Evolutionary conservation across 192 early-diverging fungal genomes (phyloP), one percentile per base, ranked within the genome.

Genomic region (Entophlyctis helioformis): DNA sequence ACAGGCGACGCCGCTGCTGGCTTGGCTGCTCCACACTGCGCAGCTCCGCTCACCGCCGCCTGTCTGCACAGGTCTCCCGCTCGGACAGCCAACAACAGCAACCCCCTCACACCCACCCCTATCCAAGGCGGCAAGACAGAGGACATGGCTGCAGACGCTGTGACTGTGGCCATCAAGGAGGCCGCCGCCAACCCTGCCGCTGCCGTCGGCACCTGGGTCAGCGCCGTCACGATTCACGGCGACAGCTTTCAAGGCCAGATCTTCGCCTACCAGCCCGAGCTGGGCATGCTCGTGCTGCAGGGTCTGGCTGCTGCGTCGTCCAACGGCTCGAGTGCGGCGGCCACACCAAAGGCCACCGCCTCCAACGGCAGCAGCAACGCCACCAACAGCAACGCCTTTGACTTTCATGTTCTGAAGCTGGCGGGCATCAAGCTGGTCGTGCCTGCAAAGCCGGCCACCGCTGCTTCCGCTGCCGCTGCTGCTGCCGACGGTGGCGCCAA

Each of bases 361-460:
- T 10, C 39, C 10, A 38, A 46, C 11, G 34, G 23, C 9, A 48
- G 25, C 22, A 39, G 47, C 36, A 33, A 22, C 35, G 3, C 9
- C 10, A 40, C 23, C 40, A 18, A 23, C 16, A 26, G 20, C 36
- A 12, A 23, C 36, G 1, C 12, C 10, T 51, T 42, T 19, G 54
- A 65, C 42, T 60, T 65, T 31, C 63, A 65, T 51, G 21, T 65
- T 28, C 18, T 65, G 31, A 57, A 53, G 23, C 29, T 64, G 23
- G 36, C 23, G 32, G 29, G 29, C 55, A 58, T 64, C 46, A 54
- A 50, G 29, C 34, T 43, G 8, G 39, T 54, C 9, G 37, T 23
- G 18, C 33, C 25, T 11, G 20, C 55, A 15, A 34, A 38, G 15
- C 37, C 32, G n/a, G 10, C 45, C 21, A 37, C 39, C 11, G 29